Conservation (phyloP, 495 filamentous ascomycete species). For the Neurospora sp. region DNA sequence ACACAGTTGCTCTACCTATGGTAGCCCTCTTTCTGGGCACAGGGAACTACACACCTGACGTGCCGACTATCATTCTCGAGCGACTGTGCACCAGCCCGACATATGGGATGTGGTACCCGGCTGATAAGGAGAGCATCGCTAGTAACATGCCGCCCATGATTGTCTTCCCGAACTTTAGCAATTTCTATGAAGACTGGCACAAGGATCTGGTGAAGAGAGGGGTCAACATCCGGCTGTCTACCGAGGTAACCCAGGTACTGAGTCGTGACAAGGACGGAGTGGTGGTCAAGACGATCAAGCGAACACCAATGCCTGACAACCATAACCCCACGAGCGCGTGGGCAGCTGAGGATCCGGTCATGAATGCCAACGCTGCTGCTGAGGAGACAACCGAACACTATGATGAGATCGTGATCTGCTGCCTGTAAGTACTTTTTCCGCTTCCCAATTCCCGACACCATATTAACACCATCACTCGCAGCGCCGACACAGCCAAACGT, state of each 20-base stretch:
- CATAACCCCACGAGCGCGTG: conserved; percentile 28
- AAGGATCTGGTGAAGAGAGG: conserved; percentile 50
- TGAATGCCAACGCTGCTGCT: conserved; percentile 16
- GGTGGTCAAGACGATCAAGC: conserved; percentile 28
- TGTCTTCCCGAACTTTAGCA: conserved; percentile 64
- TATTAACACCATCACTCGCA: background rate
- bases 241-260: conserved; percentile 48
- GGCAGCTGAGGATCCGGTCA: conserved; percentile 5
- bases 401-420: conserved; percentile 66
- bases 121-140: conserved; percentile 46
- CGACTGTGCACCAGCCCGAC: conserved; percentile 64
- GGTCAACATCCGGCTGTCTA: conserved; percentile 54
- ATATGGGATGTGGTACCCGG: conserved; percentile 68
- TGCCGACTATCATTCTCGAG: conserved; percentile 65
- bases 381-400: conserved; percentile 35
- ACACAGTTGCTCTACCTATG: conserved; percentile 60
- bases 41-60: conserved; percentile 70
- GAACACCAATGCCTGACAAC: conserved; percentile 21
- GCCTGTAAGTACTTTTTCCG: conserved; percentile 24
- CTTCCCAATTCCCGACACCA: background rate
- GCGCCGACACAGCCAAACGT: conserved; percentile 59
- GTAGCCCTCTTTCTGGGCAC: conserved; percentile 73
- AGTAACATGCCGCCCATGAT: conserved; percentile 72
- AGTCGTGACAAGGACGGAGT: conserved; percentile 50
- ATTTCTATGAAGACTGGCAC: conserved; percentile 63